A percentile compares a stretch with the other conserved stretches of the same genome.
Conservation (phyloP, 2,329 filamentous ascomycete genomes). For the Apiospora kogelbergensis region DNA sequence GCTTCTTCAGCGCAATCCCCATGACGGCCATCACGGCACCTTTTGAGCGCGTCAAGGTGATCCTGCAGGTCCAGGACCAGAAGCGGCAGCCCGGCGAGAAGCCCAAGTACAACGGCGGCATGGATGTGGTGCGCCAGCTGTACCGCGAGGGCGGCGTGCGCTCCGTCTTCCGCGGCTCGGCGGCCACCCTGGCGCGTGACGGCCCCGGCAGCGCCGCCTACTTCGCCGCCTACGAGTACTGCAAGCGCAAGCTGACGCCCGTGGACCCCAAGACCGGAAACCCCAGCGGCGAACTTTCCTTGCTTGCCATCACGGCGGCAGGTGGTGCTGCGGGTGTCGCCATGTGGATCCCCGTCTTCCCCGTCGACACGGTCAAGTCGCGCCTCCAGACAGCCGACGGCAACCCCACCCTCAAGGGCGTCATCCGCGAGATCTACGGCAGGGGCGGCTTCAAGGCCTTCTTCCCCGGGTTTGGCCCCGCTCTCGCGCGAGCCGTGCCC, state of each 20-base stretch:
- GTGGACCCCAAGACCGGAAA: conserved; percentile 72
- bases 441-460: conserved; percentile 86
- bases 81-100: conserved; percentile 83
- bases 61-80: conserved; percentile 96
- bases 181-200: conserved; percentile 90
- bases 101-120: conserved; percentile 82
- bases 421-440: conserved; percentile 79
- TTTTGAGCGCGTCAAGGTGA: conserved; percentile 98
- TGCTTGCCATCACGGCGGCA: conserved; percentile 80
- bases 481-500: conserved; percentile 87
- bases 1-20: conserved; percentile 96
- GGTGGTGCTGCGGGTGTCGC: conserved; percentile 90
- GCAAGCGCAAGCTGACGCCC: conserved; percentile 85
- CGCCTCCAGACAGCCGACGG: conserved; percentile 89
- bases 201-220: conserved; percentile 92
- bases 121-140: conserved; percentile 90
- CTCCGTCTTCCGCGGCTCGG: conserved; percentile 87
- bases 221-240: conserved; percentile 95
- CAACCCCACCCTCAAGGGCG: conserved; percentile 75
- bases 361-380: conserved; percentile 94
- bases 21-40: conserved; percentile 99
- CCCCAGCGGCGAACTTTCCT: conserved; percentile 73
- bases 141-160: conserved; percentile 88
- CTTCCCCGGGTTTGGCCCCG: conserved; percentile 95
- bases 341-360: conserved; percentile 99